Evolutionary conservation across 495 filamentous ascomycete genomes (phyloP), one percentile per base, ranked within the genome.

Genomic region (Penicillium pancosmium): DNA sequence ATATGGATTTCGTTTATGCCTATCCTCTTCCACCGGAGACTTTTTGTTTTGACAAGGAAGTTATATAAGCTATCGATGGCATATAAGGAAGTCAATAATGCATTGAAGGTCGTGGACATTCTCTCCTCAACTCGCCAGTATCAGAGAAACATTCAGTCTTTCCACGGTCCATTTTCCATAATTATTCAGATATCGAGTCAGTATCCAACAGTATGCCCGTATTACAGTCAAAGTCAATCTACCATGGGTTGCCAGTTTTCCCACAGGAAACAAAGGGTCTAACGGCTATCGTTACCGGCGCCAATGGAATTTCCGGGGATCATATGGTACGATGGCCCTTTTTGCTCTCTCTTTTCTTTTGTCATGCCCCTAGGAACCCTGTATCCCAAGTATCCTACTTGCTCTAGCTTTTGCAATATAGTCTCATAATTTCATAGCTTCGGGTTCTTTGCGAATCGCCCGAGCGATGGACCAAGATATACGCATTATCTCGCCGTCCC

Each of bases 261-360:
- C 65, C 71, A 3, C 16, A 67, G 2, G 61, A 73, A 7, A 52
- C 64, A 27, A 65, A 71, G 41, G 71, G 71, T 52, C 66, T 82
- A 25, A 82, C 78, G 2, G 81, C 82, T 2, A 71, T 84, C 48
- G 75, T 86, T 18, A 80, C 81, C 2, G 81, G 83, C 10, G 78
- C 78, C 35, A 84, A 78, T 65, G 82, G 74, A 13, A 80, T 81
- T 40, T 79, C 73, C 6, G 82, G 82, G 3, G 68, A 71, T 49
- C 63, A 79, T 60, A 10, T 36, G 34, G 34, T 36, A 36, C 9
- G 34, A 36, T 10, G 13, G 13, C 23, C 23, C 3, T 4, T 23
- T 4, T 23, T n/a, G n/a, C 23, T 23, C 23, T 23, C 23, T 23
- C 1, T 23, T 23, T 23, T 23, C 23, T 23, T 23, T 36, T 10